Percentiles rank a stretch among this genome's conserved stretches.
phyloP scores from a whole-genome alignment of 192 early-diverging fungal species.

The Lobosporangium transversale region DNA sequence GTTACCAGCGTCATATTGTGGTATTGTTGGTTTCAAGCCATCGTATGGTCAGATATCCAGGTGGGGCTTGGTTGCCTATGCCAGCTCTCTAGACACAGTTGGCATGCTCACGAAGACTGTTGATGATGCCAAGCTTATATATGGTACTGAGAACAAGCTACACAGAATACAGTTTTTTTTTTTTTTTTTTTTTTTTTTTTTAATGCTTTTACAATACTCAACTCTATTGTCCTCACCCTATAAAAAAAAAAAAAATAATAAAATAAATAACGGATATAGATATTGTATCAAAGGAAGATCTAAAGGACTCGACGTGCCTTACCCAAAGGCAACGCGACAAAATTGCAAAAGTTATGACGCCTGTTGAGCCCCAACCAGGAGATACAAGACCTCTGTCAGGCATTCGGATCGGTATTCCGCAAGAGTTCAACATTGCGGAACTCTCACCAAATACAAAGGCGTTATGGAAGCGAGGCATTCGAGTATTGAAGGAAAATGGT shows the following conservation, averaged over 20 bases:
- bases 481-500: conserved; percentile 64
- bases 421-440: conserved; percentile 83
- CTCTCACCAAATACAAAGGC: conserved; percentile 63
- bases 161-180: no score
- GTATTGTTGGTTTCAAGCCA: conserved; percentile 93
- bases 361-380: background rate
- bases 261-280: conserved; percentile 59
- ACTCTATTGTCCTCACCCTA: no score
- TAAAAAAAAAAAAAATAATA: background rate
- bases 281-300: conserved; percentile 65
- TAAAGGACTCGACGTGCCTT: conserved; percentile 68
- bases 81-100: conserved; percentile 88
- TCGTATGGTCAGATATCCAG: conserved; percentile 89
- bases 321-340: conserved; percentile 18
- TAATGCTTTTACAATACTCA: no score
- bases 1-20: conserved; percentile 93
- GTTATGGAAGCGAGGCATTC: conserved; percentile 70
- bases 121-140: conserved; percentile 61
- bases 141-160: conserved; percentile 58
- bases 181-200: no score
- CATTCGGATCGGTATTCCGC: conserved; percentile 17
- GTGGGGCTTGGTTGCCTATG: conserved; percentile 85
- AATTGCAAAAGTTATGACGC: conserved; percentile 8
- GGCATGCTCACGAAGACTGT: conserved; percentile 80
- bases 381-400: conserved; percentile 12